These are phyloP conservation scores for Tylopilus plumbeoviolaceoides DNA, from an alignment of 768 basidiomycete genomes.

Conservation along the genomic window DNA sequence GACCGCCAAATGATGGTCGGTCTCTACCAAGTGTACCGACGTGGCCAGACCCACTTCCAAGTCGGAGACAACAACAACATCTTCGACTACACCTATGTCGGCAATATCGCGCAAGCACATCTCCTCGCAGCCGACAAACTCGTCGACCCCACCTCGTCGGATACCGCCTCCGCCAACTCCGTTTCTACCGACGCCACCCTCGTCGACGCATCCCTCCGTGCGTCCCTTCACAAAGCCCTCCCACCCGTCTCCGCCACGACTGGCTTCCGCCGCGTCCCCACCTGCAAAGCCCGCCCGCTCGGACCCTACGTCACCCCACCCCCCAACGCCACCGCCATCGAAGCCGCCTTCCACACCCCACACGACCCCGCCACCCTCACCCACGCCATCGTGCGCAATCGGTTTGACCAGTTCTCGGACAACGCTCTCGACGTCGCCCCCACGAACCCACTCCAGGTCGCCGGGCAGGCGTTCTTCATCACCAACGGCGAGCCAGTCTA, in stretches of 20 bases:
- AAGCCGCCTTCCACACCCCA: constrained; percentile 52
- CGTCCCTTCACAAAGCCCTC: constrained; percentile 48
- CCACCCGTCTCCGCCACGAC: constrained; percentile 62
- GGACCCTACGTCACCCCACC: constrained; percentile 74
- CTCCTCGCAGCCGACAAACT: constrained; percentile 91
- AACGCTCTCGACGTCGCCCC: constrained; percentile 49
- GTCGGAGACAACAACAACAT: constrained; percentile 92
- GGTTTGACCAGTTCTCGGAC: constrained; percentile 77
- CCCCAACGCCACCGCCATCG: constrained; percentile 52
- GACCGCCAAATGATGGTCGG: constrained; percentile 84
- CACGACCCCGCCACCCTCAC: constrained; percentile 32
- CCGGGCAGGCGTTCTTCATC: constrained; percentile 93
- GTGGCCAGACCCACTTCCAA: constrained; percentile 86
- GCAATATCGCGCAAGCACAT: constrained; percentile 92
- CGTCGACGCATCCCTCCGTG: constrained; percentile 39
- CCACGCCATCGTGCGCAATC: constrained; percentile 64
- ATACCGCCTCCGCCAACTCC: constrained; percentile 13
- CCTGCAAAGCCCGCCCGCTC: constrained; percentile 73
- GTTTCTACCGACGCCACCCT: constrained; percentile 33
- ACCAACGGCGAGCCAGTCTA: constrained; percentile 95
- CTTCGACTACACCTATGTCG: constrained; percentile 96
- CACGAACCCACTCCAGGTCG: constrained; percentile 66
- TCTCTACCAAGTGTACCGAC: constrained; percentile 73
- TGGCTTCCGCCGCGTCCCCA: constrained; percentile 65
- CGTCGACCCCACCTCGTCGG: constrained; percentile 40